Evolutionary conservation across 2,329 filamentous ascomycete species (phyloP).

Genomic region (Coniochaeta sp.): DNA sequence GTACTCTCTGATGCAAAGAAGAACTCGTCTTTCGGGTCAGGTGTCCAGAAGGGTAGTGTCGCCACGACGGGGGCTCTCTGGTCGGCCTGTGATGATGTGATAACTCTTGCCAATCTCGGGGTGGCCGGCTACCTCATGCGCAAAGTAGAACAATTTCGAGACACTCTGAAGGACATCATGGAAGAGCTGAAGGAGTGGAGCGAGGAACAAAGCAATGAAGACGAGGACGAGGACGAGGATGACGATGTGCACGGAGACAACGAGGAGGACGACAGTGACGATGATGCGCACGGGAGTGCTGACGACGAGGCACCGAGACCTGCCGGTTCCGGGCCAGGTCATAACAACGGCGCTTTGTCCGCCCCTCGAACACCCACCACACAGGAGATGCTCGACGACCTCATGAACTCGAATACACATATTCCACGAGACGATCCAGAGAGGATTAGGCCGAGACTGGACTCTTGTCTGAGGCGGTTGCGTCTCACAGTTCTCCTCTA

Average conservation of each 20-base stretch:
- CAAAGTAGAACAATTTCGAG: slow-evolving; percentile 67
- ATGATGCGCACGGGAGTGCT: slow-evolving; percentile 21
- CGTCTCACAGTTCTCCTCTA: slow-evolving; percentile 63
- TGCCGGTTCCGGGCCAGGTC: not conserved
- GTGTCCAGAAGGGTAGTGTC: slow-evolving; percentile 42
- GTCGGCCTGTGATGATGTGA: slow-evolving; percentile 71
- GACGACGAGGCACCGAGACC: slow-evolving; percentile 11
- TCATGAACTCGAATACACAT: slow-evolving; percentile 54
- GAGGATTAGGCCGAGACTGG: slow-evolving; percentile 56
- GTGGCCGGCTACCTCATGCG: slow-evolving; percentile 62
- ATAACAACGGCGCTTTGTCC: not conserved
- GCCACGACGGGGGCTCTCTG: slow-evolving; percentile 71
- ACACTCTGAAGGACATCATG: slow-evolving; percentile 72
- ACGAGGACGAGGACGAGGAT: slow-evolving; percentile 32
- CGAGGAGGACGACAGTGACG: slow-evolving; percentile 3
- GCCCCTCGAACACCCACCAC: slow-evolving; percentile 14
- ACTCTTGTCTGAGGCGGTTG: slow-evolving; percentile 54
- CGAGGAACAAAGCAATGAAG: slow-evolving; percentile 59
- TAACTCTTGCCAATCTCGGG: slow-evolving; percentile 56
- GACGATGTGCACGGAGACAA: slow-evolving; percentile 15
- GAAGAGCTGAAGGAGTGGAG: slow-evolving; percentile 85
- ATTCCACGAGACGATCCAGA: slow-evolving; percentile 60
- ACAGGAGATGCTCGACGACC: slow-evolving; percentile 56
- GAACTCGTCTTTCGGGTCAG: slow-evolving; percentile 26
- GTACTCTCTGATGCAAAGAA: slow-evolving; percentile 38